Conservation (phyloP, 73 alveolate genomes). For the Paramecium sonneborni region DNA sequence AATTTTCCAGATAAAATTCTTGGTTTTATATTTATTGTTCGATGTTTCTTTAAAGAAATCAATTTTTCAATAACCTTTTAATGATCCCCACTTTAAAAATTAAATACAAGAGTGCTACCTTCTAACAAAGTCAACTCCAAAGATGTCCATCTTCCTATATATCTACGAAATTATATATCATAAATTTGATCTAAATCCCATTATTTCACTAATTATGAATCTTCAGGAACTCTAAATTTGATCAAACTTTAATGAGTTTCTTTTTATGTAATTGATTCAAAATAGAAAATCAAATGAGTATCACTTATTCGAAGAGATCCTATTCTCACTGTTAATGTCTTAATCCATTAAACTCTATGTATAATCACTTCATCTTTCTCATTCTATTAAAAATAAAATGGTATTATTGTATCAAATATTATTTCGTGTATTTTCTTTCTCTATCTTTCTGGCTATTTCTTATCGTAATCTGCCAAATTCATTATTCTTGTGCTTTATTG, state of each 20-base stretch:
- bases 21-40: not conserved
- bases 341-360: constrained; percentile 55
- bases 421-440: constrained; percentile 3
- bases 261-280: constrained; percentile 59
- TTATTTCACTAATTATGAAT: constrained; percentile 32
- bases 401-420: not conserved
- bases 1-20: not conserved
- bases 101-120: constrained; percentile 64
- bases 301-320: constrained; percentile 59
- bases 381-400: not conserved
- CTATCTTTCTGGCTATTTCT: not conserved
- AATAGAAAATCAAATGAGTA: constrained; percentile 46
- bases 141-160: constrained; percentile 67
- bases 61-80: constrained; percentile 46
- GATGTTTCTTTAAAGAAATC: constrained; percentile 1
- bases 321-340: constrained; percentile 59
- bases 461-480: constrained; percentile 33
- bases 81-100: constrained; percentile 50
- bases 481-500: not conserved
- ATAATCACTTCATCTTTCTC: constrained; percentile 21
- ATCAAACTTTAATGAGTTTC: constrained; percentile 58
- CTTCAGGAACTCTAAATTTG: constrained; percentile 60
- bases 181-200: constrained; percentile 61
- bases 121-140: constrained; percentile 61
- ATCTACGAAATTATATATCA: constrained; percentile 64